Evolutionary conservation across 441 rosid genomes (phyloP).

Genomic region (Aleurites moluccanus): DNA sequence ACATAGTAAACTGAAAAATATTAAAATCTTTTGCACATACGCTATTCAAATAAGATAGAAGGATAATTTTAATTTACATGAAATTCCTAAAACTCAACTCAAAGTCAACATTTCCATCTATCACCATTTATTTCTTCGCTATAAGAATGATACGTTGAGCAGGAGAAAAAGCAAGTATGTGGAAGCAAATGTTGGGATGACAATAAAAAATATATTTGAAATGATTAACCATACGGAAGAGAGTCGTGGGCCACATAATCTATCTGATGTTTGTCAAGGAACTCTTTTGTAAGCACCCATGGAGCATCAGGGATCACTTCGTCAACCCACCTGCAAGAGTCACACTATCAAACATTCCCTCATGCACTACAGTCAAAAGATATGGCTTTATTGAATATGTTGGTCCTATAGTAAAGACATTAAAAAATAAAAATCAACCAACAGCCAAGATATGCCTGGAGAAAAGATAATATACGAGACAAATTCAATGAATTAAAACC

Average conservation of each 20-base stretch:
- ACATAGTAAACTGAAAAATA: not conserved
- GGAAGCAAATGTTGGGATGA: not conserved
- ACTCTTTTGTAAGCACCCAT: constrained; percentile 75
- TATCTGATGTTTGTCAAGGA: constrained; percentile 75
- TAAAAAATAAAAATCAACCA: not conserved
- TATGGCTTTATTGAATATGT: not conserved
- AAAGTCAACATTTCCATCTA: not conserved
- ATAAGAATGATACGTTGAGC: not conserved
- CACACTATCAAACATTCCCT: not conserved
- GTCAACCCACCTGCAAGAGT: constrained; percentile 73
- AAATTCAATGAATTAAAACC: not conserved
- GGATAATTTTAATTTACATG: not conserved
- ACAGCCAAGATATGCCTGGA: too few relatives aligned
- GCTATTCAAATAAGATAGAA: not conserved
- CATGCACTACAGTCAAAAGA: not conserved
- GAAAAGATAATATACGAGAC: not conserved
- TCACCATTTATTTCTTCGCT: not conserved
- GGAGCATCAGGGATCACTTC: constrained; percentile 95
- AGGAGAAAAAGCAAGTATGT: not conserved
- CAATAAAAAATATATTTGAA: not conserved
- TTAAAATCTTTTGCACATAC: not conserved
- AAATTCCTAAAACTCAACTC: not conserved
- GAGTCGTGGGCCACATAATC: constrained; percentile 91
- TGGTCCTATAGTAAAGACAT: not conserved
- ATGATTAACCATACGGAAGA: constrained; percentile 65